phyloP scores from a whole-genome alignment of 1,284 basidiomycete species.

The Ustilago xerochloae region DNA sequence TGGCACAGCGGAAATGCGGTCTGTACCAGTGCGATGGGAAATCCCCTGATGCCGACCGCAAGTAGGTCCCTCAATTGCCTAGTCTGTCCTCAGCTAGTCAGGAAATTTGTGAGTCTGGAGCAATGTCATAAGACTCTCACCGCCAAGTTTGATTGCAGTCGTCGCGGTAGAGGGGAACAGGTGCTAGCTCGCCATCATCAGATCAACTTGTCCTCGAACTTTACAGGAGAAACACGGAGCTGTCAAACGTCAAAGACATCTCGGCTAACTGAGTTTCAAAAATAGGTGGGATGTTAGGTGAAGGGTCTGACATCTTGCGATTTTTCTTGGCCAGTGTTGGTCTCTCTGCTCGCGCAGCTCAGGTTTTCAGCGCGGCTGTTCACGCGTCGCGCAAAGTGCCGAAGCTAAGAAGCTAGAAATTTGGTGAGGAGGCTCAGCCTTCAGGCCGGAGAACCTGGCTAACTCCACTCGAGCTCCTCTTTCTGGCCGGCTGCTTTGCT shows the following conservation, averaged over 20 bases:
- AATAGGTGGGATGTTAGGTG: not conserved
- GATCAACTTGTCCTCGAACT: not conserved
- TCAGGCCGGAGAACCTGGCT: not conserved
- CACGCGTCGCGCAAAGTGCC: slow-evolving; percentile 54
- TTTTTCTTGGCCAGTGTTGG: slow-evolving; percentile 29
- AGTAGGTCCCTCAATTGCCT: no score
- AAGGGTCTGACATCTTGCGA: not conserved
- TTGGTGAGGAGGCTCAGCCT: slow-evolving; percentile 12
- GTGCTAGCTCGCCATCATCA: slow-evolving; percentile 5
- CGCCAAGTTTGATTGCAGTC: no score
- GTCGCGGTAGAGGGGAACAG: no score
- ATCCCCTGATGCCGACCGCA: not conserved
- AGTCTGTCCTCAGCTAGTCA: no score
- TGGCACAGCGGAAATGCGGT: not conserved
- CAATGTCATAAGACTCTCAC: no score
- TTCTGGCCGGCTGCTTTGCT: not conserved
- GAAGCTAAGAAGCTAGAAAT: not conserved
- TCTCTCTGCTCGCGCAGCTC: slow-evolving; percentile 12
- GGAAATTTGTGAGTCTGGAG: no score
- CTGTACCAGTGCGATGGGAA: not conserved
- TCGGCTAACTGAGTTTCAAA: slow-evolving; percentile 1
- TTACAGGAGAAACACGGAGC: not conserved
- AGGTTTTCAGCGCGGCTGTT: not conserved
- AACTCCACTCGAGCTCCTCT: not conserved
- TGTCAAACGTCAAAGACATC: slow-evolving; percentile 25